Base-by-base conservation (phyloP, 768 basidiomycete genomes). In the Boletales sp. region DNA sequence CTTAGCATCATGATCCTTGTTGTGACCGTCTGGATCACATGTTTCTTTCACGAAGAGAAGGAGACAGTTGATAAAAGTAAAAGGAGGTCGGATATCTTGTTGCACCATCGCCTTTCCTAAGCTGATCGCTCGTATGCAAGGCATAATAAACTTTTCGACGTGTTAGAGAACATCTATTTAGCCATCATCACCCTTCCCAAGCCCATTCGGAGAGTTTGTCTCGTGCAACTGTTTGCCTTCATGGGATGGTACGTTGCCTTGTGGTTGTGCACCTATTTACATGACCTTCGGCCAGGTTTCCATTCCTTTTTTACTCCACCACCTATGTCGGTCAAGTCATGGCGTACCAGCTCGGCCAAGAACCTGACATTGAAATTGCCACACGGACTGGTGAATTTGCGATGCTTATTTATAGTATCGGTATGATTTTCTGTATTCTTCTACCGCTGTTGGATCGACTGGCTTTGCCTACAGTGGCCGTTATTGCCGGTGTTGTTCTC, bases 271-370 rank as follows among this genome's bases (percentile, higher is more conserved):
- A 37, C 36, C 60, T 42, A 45, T 58, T 18, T 25, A 63, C 19
- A 31, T 9, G 17, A 48, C 13, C 18, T 39, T 19, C 49, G 41
- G 18, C 37, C 39, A 87, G 88, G 91, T 97, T 97, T 63, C 94
- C 94, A 1, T 97, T 94, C 74, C 74, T 96, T 36, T 96, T 97
- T 69, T 94, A 92, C 59, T 81, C 90, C 14, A 97, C 94, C 9
- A 94, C 94, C 2, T 97, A 94, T 63, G 79, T 97, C 48, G 92
- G 92, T 5, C 93, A 96, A 70, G 75, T 96, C 17, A 94, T 97
- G 92, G 92, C 92, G 8, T 76, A 83, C 47, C 85, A 95, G 66
- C 63, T 79, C 3, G 78, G 77, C 13, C 59, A 70, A 47, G 90
- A 93, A 55, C 94, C 94, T 10, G 82, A 93, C 61, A 73, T 78